phyloP scores from a whole-genome alignment of 495 filamentous ascomycete genomes.

The Aspergillus bertholletiae region DNA sequence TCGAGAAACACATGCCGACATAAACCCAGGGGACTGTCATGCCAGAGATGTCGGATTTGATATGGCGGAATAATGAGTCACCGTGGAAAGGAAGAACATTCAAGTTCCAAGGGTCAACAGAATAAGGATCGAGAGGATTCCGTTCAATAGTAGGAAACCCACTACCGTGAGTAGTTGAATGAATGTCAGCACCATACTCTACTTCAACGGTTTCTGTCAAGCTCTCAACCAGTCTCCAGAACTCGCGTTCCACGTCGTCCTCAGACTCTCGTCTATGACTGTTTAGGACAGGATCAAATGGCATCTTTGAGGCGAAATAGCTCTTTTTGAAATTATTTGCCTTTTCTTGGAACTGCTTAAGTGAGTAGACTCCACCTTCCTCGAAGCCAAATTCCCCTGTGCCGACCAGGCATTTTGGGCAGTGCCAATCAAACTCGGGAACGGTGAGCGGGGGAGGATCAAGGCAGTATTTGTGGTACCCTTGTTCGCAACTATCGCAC shows the following conservation, averaged over 20 bases:
- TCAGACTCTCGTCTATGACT: slow-evolving; percentile 78
- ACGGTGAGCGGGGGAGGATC: slow-evolving; percentile 78
- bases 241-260: slow-evolving; percentile 94
- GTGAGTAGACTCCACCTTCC: slow-evolving; percentile 92
- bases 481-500: slow-evolving; percentile 92
- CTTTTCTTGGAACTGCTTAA: slow-evolving; percentile 95
- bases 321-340: slow-evolving; percentile 89
- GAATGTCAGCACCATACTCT: slow-evolving; percentile 97
- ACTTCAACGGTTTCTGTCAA: slow-evolving; percentile 94
- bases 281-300: slow-evolving; percentile 80
- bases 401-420: slow-evolving; percentile 90
- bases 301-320: slow-evolving; percentile 90
- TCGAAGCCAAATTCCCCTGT: slow-evolving; percentile 98
- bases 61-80: slow-evolving; percentile 92
- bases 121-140: slow-evolving; percentile 79
- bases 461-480: slow-evolving; percentile 84
- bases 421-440: slow-evolving; percentile 93
- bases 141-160: slow-evolving; percentile 96
- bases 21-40: slow-evolving; percentile 99
- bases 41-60: slow-evolving; percentile 98
- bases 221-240: slow-evolving; percentile 92
- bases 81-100: slow-evolving; percentile 88
- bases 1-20: slow-evolving; percentile 99
- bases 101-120: slow-evolving; percentile 92
- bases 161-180: slow-evolving; percentile 96